Evolutionary conservation across 805 yeast species (phyloP), one percentile per base, ranked within the genome.

Genomic region (Hanseniaspora nectarophila): DNA sequence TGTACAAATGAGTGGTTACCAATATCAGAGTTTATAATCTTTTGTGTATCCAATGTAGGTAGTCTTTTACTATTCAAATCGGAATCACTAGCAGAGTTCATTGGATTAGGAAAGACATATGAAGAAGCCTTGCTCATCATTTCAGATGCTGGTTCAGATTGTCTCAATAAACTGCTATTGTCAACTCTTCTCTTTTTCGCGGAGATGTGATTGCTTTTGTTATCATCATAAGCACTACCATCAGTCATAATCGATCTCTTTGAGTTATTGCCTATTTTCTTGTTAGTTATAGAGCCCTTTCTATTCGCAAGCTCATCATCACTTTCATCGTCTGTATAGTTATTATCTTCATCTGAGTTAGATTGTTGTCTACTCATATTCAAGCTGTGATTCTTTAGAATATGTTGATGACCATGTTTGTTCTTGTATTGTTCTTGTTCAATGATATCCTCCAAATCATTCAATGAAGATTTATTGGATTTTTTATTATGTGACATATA

Each of bases 271-370:
- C 55, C 9, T 21, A 2, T 5, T 31, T 13, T 31, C n/a, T 31
- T 31, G 13, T 31, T 8, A 13, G n/a, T 2, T 13, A 12, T 5
- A 13, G 9, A 38, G 31, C 44, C 42, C 18, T 47, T 45, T 23
- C 43, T 45, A n/a, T 20, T 43, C 18, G 33, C 47, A 33, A 45
- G 31, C n/a, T 42, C 53, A 28, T 48, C 45, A 13, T 39, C 45
- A 13, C 24, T 40, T 31, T 32, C 32, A 39, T 26, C 29, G 12
- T 16, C 23, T 33, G 34, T 49, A 38, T 15, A 32, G 31, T 43
- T 29, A 56, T 38, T 43, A 53, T 15, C 32, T 51, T 34, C 28
- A 50, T 16, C 54, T 55, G 16, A 35, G 46, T 12, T 54, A 38
- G 39, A 21, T 16, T n/a, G 15, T 15, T 26, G 32, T 4, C 15